These are phyloP conservation scores for Alternaria atra DNA, from an alignment of 2,329 filamentous ascomycete genomes.

Conservation along the genomic window DNA sequence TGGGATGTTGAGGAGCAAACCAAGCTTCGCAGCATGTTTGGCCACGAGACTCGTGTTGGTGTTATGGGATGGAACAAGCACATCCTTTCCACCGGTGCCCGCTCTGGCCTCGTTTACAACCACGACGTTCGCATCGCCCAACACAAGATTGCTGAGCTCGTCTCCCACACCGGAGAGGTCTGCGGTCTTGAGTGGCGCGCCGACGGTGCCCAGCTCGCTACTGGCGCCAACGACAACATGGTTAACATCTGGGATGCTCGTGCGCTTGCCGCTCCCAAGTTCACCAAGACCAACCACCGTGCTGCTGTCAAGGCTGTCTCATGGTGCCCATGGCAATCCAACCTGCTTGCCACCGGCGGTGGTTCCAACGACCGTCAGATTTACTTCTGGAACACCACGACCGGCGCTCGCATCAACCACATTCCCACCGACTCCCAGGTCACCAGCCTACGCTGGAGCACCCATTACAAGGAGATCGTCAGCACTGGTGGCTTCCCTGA, in stretches of 20 bases:
- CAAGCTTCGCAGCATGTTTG: conserved; percentile 98
- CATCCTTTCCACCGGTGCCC: conserved; percentile 90
- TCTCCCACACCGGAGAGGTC: conserved; percentile 96
- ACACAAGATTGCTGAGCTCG: conserved; percentile 97
- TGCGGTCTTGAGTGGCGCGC: conserved; percentile 98
- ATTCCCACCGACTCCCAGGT: conserved; percentile 99
- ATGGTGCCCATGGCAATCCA: conserved; percentile 99
- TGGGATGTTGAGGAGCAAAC: conserved; percentile 96
- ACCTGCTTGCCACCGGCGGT: conserved; percentile 94
- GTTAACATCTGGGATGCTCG: conserved; percentile 99
- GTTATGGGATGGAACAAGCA: conserved; percentile 99
- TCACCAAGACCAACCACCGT: conserved; percentile 99
- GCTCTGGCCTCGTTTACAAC: conserved; percentile 95
- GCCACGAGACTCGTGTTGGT: conserved; percentile 93
- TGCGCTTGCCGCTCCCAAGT: conserved; percentile 91
- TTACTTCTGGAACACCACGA: conserved; percentile 99
- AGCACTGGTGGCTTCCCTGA: conserved; percentile 98
- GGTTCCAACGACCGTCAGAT: conserved; percentile 97
- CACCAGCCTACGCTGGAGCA: conserved; percentile 94
- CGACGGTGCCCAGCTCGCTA: conserved; percentile 95
- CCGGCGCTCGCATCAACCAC: conserved; percentile 96
- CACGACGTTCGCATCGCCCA: conserved; percentile 97
- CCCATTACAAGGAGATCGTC: conserved; percentile 96
- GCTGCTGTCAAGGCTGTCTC: conserved; percentile 97
- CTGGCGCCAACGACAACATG: conserved; percentile 97